These are phyloP conservation scores for Metarhizium robertsii DNA, from an alignment of 2,329 filamentous ascomycete species.

Conservation along the genomic window DNA sequence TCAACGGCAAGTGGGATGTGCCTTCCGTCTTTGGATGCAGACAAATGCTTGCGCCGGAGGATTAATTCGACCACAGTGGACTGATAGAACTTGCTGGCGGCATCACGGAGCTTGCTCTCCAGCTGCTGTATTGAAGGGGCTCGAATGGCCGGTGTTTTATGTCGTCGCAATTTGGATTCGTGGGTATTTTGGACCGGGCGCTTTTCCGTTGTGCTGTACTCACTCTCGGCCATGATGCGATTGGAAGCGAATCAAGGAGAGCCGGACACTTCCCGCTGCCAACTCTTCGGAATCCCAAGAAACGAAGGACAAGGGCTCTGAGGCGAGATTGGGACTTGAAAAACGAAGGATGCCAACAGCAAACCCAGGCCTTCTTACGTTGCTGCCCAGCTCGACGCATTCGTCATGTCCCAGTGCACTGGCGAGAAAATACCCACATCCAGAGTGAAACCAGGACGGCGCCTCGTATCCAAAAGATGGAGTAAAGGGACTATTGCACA, in stretches of 20 bases:
- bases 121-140: slow-evolving; percentile 1
- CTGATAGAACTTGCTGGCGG: slow-evolving; percentile 21
- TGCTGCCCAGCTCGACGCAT: neutral
- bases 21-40: slow-evolving; percentile 62
- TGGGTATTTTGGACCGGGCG: neutral
- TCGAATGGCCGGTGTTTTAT: neutral
- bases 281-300: neutral
- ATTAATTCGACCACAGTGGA: slow-evolving; percentile 37
- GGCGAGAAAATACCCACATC: neutral
- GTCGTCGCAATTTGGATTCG: neutral
- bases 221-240: slow-evolving; percentile 2
- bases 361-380: neutral
- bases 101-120: slow-evolving; percentile 10
- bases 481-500: neutral
- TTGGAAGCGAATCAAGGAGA: neutral
- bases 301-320: neutral
- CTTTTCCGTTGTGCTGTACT: slow-evolving; percentile 4
- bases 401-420: neutral
- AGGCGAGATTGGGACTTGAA: neutral
- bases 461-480: neutral
- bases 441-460: neutral
- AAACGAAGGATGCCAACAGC: neutral
- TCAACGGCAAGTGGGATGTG: slow-evolving; percentile 34
- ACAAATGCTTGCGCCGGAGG: slow-evolving; percentile 57
- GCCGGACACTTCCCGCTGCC: neutral